Percentiles rank a stretch among this genome's conserved stretches.
These are phyloP conservation scores for Allomyces arbusculus DNA, from an alignment of 192 early-diverging fungal species.

Conservation along the genomic window DNA sequence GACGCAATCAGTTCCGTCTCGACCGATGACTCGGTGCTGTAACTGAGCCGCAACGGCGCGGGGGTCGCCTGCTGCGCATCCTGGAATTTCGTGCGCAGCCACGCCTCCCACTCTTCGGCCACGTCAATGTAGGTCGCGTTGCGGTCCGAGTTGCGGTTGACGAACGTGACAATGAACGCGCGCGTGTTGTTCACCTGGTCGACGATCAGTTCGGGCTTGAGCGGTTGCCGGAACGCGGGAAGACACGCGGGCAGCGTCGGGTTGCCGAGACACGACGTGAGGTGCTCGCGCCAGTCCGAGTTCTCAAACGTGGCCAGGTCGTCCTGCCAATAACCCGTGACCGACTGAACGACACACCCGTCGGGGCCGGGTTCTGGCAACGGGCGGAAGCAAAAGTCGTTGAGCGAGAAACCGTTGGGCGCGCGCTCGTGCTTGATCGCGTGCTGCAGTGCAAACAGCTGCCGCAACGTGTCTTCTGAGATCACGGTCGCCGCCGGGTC, in stretches of 20 bases:
- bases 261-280: slow-evolving; percentile 19
- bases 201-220: slow-evolving; percentile 36
- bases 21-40: slow-evolving; percentile 37
- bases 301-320: slow-evolving; percentile 22
- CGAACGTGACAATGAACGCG: slow-evolving; percentile 37
- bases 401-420: slow-evolving; percentile 14
- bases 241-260: slow-evolving; percentile 22
- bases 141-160: slow-evolving; percentile 29
- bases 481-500: slow-evolving; percentile 14
- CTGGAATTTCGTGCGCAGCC: slow-evolving; percentile 12
- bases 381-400: slow-evolving; percentile 38
- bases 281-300: slow-evolving; percentile 18
- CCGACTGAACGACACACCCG: slow-evolving; percentile 37
- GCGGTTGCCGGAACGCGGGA: slow-evolving; percentile 37
- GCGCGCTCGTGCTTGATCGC: slow-evolving; percentile 18
- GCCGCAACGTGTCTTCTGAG: slow-evolving; percentile 15
- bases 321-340: slow-evolving; percentile 40
- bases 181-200: slow-evolving; percentile 18
- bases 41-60: slow-evolving; percentile 22
- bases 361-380: slow-evolving; percentile 11
- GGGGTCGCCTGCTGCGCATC: slow-evolving; percentile 6
- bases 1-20: slow-evolving; percentile 39
- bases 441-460: slow-evolving; percentile 25
- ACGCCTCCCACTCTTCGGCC: slow-evolving; percentile 33
- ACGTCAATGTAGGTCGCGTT: slow-evolving; percentile 7